Evolutionary conservation across 352 stramenopile species (phyloP), one percentile per base, ranked within the genome.

Genomic region (Halophytophthora polymorphica): DNA sequence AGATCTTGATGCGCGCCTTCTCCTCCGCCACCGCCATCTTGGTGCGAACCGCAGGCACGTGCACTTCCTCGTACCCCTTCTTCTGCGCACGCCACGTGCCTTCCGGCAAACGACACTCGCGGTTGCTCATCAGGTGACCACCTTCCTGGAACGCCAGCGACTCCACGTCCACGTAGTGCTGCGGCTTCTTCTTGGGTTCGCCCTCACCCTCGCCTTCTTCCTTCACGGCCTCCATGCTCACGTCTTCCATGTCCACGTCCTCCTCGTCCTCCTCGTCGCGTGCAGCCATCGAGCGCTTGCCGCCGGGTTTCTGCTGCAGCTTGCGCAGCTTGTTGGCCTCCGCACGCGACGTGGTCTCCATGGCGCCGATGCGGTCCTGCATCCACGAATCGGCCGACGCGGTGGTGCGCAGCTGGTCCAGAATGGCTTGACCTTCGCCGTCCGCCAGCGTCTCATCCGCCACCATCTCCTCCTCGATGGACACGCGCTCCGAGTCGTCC

Each of bases 121-220:
- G 98, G 74, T 99, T 99, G 61, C 86, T 99, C 96, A 99, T 99
- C 19, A 97, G 82, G 54, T 99, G 96, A 0, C 93, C 86, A 23
- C 95, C 97, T 45, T 99, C 90, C 29, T 87, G 71, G 64, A 99
- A 99, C 7, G 82, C 83, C 0, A 99, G 79, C 14, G 88, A 86
- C 34, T 98, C 85, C 14, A 99, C 75, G 61, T 99, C 94, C 2
- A 99, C 83, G 45, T 97, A 96, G 19, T 81, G 81, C 61, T 86
- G 66, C 47, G 77, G 74, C 44, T 86, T 90, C 46, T 79, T 90
- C 22, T 69, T 61, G 4, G 45, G 34, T 11, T 61, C 70, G 28
- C 46, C 64, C 38, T 53, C 45, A 35, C 23, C 38, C 38, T 53
- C 45, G 37, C 23, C 38, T 45, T 63, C 44, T 19, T 56, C 31